A percentile compares a stretch with the other conserved stretches of the same genome.
phyloP scores from a whole-genome alignment of 495 filamentous ascomycete genomes.

The Paragyromitra xinjiangensis region DNA sequence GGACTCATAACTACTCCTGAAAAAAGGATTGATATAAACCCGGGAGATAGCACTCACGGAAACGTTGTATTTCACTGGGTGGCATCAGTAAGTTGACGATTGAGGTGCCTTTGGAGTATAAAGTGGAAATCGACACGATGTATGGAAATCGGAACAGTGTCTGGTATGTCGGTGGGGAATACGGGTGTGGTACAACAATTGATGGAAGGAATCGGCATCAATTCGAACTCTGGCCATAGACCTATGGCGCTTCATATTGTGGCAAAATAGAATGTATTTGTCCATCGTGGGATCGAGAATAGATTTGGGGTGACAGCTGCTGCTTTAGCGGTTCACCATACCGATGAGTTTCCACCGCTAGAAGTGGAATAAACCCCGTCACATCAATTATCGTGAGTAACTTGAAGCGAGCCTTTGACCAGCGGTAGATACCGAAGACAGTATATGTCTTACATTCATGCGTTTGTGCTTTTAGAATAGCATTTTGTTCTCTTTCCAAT shows the following conservation, averaged over 20 bases:
- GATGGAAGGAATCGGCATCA: neutral
- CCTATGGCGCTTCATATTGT: neutral
- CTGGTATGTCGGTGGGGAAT: neutral
- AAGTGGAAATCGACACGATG: constrained; percentile 3
- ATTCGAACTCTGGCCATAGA: neutral
- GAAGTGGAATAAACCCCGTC: neutral
- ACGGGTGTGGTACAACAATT: constrained; percentile 1
- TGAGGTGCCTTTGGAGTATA: neutral
- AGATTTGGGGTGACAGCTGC: neutral
- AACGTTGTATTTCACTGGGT: neutral
- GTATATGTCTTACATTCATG: neutral
- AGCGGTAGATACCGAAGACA: neutral
- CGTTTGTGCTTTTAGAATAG: neutral
- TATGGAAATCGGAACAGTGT: constrained; percentile 1
- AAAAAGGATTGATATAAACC: neutral
- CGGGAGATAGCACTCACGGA: neutral
- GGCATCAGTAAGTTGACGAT: neutral
- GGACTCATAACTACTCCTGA: neutral
- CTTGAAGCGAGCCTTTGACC: neutral
- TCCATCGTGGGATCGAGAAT: neutral
- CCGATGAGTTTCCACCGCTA: neutral
- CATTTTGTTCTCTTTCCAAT: neutral
- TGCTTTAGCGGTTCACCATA: constrained; percentile 8
- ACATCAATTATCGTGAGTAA: neutral
- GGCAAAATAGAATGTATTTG: neutral